A percentile compares a stretch with the other conserved stretches of the same genome.
phyloP scores from a whole-genome alignment of 139 green algal genomes.

The Chlorella vulgaris region DNA sequence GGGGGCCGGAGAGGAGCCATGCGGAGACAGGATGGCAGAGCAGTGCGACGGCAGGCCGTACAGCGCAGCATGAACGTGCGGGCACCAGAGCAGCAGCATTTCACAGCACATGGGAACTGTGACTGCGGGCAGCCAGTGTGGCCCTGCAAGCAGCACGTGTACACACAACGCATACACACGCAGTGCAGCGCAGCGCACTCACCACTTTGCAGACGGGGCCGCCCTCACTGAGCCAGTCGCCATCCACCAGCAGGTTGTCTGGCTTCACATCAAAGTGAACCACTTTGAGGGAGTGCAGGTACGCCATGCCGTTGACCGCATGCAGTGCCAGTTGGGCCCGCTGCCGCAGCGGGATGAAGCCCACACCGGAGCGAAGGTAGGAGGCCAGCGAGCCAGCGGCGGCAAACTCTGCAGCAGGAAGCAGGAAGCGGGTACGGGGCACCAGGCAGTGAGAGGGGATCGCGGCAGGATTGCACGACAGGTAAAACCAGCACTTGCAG shows the following conservation, averaged over 20 bases:
- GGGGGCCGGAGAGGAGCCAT: no score
- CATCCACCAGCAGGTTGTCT: slow-evolving; percentile 94
- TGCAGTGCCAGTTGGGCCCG: slow-evolving; percentile 82
- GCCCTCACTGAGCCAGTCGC: slow-evolving; percentile 33
- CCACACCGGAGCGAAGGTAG: slow-evolving; percentile 54
- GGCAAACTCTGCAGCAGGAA: slow-evolving; percentile 70
- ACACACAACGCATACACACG: neutral
- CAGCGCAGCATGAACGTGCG: no score
- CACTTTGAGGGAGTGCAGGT: slow-evolving; percentile 83
- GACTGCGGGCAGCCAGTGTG: no score
- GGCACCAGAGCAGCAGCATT: no score
- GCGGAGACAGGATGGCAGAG: no score
- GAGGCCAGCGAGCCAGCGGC: slow-evolving; percentile 67
- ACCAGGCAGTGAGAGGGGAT: neutral
- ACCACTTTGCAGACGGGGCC: slow-evolving; percentile 39
- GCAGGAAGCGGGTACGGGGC: neutral
- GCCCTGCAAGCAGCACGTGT: neutral
- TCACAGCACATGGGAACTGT: no score
- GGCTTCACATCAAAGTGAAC: slow-evolving; percentile 96
- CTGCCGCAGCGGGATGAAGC: slow-evolving; percentile 59
- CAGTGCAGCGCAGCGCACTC: neutral
- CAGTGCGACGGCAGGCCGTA: no score
- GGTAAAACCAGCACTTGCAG: neutral
- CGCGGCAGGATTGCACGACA: no score
- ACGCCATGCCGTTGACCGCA: slow-evolving; percentile 84